Evolutionary conservation across 257 asterid species (phyloP).

Genomic region (Solanum chiquidenum): DNA sequence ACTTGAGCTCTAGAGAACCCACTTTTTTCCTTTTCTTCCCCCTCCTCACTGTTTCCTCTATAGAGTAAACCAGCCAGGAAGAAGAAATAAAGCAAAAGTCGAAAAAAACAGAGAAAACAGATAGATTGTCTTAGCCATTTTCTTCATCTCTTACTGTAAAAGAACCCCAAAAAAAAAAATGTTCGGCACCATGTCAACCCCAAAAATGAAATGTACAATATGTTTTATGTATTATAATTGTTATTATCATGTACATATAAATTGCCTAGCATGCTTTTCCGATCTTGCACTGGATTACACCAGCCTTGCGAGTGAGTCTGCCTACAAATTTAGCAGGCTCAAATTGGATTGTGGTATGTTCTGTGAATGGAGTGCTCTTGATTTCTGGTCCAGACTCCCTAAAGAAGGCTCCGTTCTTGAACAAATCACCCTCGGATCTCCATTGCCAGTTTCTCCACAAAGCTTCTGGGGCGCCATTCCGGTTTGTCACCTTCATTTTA

Average conservation of each 20-base stretch:
- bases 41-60: background rate
- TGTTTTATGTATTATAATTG: background rate
- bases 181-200: background rate
- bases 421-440: slow-evolving; percentile 63
- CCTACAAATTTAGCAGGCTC: slow-evolving; percentile 55
- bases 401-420: slow-evolving; percentile 63
- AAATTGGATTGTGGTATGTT: slow-evolving; percentile 18
- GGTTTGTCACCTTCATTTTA: slow-evolving; percentile 51
- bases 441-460: slow-evolving; percentile 67
- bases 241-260: background rate
- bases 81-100: background rate
- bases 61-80: background rate
- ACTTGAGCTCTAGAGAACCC: background rate
- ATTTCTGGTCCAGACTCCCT: slow-evolving; percentile 43
- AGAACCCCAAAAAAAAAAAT: background rate
- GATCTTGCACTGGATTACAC: slow-evolving; percentile 40
- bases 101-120: background rate
- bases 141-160: background rate
- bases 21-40: background rate
- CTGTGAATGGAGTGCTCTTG: slow-evolving; percentile 8
- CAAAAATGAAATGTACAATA: background rate
- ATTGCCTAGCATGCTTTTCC: slow-evolving; percentile 15
- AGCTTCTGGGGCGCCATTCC: slow-evolving; percentile 22
- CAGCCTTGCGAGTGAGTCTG: slow-evolving; percentile 56
- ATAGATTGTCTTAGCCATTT: background rate